Evolutionary conservation across 768 basidiomycete species (phyloP).

Genomic region (Tricholomella constricta): DNA sequence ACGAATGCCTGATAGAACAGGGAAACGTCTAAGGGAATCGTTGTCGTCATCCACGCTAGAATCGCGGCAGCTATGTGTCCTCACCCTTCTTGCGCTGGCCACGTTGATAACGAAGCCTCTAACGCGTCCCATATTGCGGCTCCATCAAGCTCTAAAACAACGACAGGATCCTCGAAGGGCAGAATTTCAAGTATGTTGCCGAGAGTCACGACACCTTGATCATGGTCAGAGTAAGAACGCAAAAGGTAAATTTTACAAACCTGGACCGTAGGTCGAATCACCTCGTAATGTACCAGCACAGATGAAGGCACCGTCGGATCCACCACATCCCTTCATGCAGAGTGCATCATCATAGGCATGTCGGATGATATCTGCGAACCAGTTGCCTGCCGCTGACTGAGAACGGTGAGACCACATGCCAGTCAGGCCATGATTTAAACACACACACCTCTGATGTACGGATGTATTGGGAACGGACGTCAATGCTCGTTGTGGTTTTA

Average conservation of each 20-base stretch:
- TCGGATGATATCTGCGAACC: conserved; percentile 83
- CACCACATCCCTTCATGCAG: conserved; percentile 56
- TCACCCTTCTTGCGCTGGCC: conserved; percentile 91
- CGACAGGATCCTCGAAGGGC: conserved; percentile 83
- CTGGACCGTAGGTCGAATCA: conserved; percentile 83
- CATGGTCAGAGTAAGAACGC: neutral
- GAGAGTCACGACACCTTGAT: conserved; percentile 72
- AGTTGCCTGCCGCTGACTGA: conserved; percentile 73
- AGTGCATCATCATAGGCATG: conserved; percentile 81
- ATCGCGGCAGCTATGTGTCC: conserved; percentile 11
- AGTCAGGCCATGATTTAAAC: neutral
- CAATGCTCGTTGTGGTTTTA: conserved; percentile 63
- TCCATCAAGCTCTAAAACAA: conserved; percentile 82
- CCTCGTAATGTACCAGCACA: conserved; percentile 85
- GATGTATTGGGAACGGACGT: conserved; percentile 75
- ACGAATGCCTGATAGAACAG: conserved; percentile 80
- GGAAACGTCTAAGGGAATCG: conserved; percentile 67
- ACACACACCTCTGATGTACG: conserved; percentile 66
- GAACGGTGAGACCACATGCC: neutral
- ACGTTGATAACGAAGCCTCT: conserved; percentile 71
- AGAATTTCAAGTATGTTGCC: conserved; percentile 89
- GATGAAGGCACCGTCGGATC: conserved; percentile 79
- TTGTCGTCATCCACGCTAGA: neutral
- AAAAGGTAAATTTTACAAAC: conserved; percentile 34
- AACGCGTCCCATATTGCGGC: conserved; percentile 77